These are phyloP conservation scores for Saccharomyces hybrid DNA, from an alignment of 1,139 yeast species.

Conservation along the genomic window DNA sequence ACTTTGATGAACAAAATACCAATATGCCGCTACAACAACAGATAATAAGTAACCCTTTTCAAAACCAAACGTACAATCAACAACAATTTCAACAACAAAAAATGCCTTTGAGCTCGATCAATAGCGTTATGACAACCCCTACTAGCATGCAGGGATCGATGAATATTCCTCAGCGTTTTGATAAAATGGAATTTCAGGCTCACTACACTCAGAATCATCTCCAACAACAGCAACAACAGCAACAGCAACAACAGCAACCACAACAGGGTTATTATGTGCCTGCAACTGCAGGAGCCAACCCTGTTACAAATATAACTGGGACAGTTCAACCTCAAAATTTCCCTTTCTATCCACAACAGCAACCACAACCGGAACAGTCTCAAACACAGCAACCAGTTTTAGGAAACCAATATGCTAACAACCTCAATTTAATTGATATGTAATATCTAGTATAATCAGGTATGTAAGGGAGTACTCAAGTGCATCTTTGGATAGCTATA, in stretches of 20 bases:
- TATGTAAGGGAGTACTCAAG: background rate
- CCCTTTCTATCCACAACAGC: background rate
- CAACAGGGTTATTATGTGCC: background rate
- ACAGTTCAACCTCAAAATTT: background rate
- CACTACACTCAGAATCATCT: constrained; percentile 5
- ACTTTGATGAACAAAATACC: constrained; percentile 11
- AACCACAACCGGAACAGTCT: background rate
- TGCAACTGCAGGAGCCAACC: constrained; percentile 1
- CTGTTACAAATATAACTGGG: background rate
- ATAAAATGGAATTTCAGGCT: constrained; percentile 10
- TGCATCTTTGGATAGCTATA: background rate
- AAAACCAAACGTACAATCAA: constrained; percentile 30
- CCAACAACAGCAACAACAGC: constrained; percentile 5
- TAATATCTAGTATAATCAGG: constrained; percentile 4
- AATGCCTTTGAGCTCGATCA: constrained; percentile 41
- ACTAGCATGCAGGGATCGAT: constrained; percentile 1
- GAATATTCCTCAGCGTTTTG: constrained; percentile 14
- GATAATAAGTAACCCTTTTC: constrained; percentile 37
- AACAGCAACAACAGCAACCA: constrained; percentile 3
- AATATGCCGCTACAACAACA: constrained; percentile 8
- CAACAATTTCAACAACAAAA: constrained; percentile 21
- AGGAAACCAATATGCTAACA: constrained; percentile 6
- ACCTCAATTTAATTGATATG: constrained; percentile 29
- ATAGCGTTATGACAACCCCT: constrained; percentile 46
- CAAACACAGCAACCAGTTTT: background rate